These are phyloP conservation scores for Annulohypoxylon truncatum DNA, from an alignment of 2,329 filamentous ascomycete genomes.

Conservation along the genomic window DNA sequence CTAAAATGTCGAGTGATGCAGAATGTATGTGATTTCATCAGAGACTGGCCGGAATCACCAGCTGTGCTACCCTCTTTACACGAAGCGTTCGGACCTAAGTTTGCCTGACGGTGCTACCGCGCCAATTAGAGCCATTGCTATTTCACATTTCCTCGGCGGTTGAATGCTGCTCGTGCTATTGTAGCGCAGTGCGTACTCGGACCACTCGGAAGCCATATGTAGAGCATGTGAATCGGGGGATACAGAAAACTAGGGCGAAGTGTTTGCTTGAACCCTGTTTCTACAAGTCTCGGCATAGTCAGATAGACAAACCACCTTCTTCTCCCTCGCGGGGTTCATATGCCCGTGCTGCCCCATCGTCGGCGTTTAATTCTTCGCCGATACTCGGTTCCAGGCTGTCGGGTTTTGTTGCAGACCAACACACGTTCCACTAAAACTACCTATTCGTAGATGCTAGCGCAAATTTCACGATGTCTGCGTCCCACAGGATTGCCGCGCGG, in stretches of 20 bases:
- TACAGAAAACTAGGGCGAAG: slow-evolving; percentile 3
- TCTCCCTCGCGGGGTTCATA: slow-evolving; percentile 19
- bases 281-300: slow-evolving; percentile 24
- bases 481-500: slow-evolving; percentile 35
- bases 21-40: slow-evolving; percentile 13
- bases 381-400: slow-evolving; percentile 13
- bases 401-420: slow-evolving; percentile 22
- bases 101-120: slow-evolving; percentile 32
- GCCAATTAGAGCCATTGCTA: slow-evolving; percentile 22
- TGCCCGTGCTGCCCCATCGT: slow-evolving; percentile 9
- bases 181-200: slow-evolving; percentile 13
- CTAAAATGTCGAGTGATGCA: slow-evolving; percentile 17
- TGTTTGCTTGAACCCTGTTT: slow-evolving; percentile 36
- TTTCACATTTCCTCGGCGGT: slow-evolving; percentile 5
- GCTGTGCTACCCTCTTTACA: slow-evolving; percentile 31
- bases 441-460: slow-evolving; percentile 16
- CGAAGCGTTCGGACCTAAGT: slow-evolving; percentile 13
- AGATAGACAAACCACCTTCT: slow-evolving; percentile 19
- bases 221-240: slow-evolving; percentile 22
- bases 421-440: slow-evolving; percentile 15
- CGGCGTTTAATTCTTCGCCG: slow-evolving; percentile 24
- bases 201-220: slow-evolving; percentile 36
- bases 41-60: slow-evolving; percentile 22
- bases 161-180: not conserved
- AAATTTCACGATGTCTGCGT: slow-evolving; percentile 8